These are phyloP conservation scores for Neurospora crassa DNA, from an alignment of 2,329 filamentous ascomycete genomes.

Conservation along the genomic window DNA sequence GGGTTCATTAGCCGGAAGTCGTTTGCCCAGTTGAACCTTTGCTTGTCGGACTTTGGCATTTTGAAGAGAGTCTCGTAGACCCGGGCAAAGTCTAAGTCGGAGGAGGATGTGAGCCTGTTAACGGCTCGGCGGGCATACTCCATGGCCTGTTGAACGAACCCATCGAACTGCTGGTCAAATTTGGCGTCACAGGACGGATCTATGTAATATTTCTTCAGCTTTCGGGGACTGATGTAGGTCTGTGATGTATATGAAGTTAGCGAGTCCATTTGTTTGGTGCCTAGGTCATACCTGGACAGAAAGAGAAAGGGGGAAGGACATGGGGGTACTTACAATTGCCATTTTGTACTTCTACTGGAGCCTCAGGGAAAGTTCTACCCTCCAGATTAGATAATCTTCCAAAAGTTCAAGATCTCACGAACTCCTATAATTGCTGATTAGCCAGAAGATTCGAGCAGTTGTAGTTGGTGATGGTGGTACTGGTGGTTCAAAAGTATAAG, in stretches of 20 bases:
- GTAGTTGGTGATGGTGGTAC: background rate
- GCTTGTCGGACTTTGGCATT: slow-evolving; percentile 1
- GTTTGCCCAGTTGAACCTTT: background rate
- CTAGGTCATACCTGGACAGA: too few species aligned
- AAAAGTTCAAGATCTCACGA: background rate
- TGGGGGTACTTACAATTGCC: background rate
- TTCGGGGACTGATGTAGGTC: background rate
- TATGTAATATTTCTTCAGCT: slow-evolving; percentile 7
- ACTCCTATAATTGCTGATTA: background rate
- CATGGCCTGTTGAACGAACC: slow-evolving; percentile 2
- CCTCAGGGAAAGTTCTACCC: background rate
- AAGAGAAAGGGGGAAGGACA: background rate
- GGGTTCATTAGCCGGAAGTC: background rate
- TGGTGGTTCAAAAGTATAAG: background rate
- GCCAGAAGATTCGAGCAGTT: background rate
- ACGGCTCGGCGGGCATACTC: background rate
- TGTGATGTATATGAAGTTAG: background rate
- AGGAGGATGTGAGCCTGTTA: slow-evolving; percentile 5
- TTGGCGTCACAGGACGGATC: slow-evolving; percentile 5
- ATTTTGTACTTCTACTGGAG: background rate
- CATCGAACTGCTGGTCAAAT: background rate
- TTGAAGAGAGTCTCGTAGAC: slow-evolving; percentile 10
- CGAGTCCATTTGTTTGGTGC: background rate
- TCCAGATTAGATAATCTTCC: too few species aligned
- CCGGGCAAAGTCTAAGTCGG: slow-evolving; percentile 18